phyloP scores from a whole-genome alignment of 768 basidiomycete species.

The Scleroderma bovista region DNA sequence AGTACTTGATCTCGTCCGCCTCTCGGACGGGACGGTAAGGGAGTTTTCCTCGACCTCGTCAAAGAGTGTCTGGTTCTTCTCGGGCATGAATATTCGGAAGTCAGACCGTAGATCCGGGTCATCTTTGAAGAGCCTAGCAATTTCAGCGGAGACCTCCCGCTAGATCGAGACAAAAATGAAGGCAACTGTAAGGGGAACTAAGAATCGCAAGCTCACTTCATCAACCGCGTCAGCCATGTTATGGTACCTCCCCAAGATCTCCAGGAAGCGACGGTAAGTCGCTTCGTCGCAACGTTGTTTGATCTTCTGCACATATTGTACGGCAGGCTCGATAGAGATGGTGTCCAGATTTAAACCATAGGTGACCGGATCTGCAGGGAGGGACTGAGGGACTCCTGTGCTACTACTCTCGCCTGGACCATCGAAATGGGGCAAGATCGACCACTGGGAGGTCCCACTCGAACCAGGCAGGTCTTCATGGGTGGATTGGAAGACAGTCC shows the following conservation, averaged over 20 bases:
- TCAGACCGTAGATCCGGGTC: constrained; percentile 69
- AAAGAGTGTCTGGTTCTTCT: constrained; percentile 43
- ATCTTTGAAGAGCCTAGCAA: constrained; percentile 67
- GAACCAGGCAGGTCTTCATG: constrained; percentile 36
- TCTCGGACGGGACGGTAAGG: constrained; percentile 22
- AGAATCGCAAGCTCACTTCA: constrained; percentile 37
- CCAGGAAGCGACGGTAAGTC: constrained; percentile 75
- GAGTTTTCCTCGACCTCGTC: constrained; percentile 37
- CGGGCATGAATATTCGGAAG: constrained; percentile 73
- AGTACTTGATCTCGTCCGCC: constrained; percentile 32
- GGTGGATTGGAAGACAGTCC: constrained; percentile 55
- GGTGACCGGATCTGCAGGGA: constrained; percentile 16
- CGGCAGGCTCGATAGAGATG: constrained; percentile 66
- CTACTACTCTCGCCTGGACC: constrained; percentile 1
- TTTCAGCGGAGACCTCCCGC: constrained; percentile 66
- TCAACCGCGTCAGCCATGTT: constrained; percentile 55
- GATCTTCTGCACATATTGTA: constrained; percentile 95
- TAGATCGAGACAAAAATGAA: constrained; percentile 18
- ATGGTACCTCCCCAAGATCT: constrained; percentile 64
- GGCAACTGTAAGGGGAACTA: not conserved
- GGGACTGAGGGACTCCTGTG: not conserved
- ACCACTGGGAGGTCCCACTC: constrained; percentile 33
- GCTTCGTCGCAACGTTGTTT: constrained; percentile 91
- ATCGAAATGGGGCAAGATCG: constrained; percentile 23
- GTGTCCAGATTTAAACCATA: constrained; percentile 33